These are phyloP conservation scores for Uronychia setigera DNA, from an alignment of 73 alveolate genomes.

Conservation along the genomic window DNA sequence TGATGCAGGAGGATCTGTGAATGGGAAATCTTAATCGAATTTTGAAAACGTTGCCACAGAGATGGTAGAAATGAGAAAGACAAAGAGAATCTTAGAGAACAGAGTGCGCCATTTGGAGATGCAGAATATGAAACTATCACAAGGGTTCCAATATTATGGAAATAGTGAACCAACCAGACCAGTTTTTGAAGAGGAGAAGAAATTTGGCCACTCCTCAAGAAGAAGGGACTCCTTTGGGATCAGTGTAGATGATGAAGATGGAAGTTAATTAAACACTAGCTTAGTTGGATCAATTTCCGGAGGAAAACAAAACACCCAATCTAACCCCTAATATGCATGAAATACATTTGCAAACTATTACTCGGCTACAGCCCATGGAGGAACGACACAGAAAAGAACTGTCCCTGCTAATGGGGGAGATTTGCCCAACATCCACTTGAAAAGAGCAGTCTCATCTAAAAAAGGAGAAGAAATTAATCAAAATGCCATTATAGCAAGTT, in stretches of 20 bases:
- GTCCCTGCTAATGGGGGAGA: neutral
- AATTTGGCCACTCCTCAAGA: neutral
- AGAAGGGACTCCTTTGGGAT: constrained; percentile 20
- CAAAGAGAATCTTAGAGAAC: constrained; percentile 33
- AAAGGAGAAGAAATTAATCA: neutral
- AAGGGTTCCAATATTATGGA: neutral
- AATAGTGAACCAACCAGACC: neutral
- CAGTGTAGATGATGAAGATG: neutral
- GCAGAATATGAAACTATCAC: neutral
- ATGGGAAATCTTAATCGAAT: too few species aligned
- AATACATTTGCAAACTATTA: neutral
- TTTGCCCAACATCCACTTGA: neutral
- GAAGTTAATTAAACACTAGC: neutral
- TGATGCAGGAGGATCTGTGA: too few species aligned
- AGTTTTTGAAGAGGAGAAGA: neutral
- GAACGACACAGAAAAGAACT: neutral
- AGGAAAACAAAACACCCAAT: too few species aligned
- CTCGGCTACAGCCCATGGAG: too few species aligned
- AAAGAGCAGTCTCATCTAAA: neutral
- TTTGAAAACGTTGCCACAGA: constrained; percentile 25
- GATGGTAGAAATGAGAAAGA: constrained; percentile 13
- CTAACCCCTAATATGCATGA: neutral
- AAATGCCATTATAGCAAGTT: neutral
- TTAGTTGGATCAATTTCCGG: too few species aligned
- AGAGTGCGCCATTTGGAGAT: constrained; percentile 37